Evolutionary conservation across 768 basidiomycete genomes (phyloP), one percentile per base, ranked within the genome.

Genomic region (Collybia sp.): DNA sequence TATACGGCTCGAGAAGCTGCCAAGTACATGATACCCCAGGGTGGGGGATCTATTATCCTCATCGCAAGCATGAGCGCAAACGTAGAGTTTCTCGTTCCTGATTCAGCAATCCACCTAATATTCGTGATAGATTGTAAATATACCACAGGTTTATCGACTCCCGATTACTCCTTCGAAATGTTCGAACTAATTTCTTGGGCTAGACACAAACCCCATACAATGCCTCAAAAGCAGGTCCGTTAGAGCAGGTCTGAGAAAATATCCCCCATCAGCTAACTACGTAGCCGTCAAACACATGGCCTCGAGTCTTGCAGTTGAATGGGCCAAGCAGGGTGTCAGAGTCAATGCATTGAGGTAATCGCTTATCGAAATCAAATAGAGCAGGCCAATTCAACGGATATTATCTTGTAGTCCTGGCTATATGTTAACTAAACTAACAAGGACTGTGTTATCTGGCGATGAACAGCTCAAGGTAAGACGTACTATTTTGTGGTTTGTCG

Each of bases 1-100:
- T 95, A 86, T 69, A 95, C 93, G n/a, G 95, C 95, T 9, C 84
- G 95, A 19, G 93, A 97, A 65, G 94, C 89, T 2, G 94, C 93
- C 39, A 84, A 85, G 53, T 73, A 80, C 66, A 97, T 97, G 95
- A 87, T 94, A 50, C 80, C 84, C 8, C 73, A 77, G 43, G 81
- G 85, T 13, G 77, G 77, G 32, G 91, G 93, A 0, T 85, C 83
- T 46, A 88, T 97, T 58, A 79, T 91, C 46, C 75, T 98, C 45
- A 80, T 98, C 47, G 81, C 87, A 5, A 90, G 87, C 56, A 96
- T 97, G 92, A 89, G 87, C 58, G 91, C 91, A 32, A 83, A 80
- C 60, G 91, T 93, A 57, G 59, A 81, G 66, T 30, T 30, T 30
- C 13, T 30, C 48, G n/a, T 37, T 48, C 37, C 15, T 20, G 42